Evolutionary conservation across 768 basidiomycete genomes (phyloP), one percentile per base, ranked within the genome.

Genomic region (Tulasnella sp.): DNA sequence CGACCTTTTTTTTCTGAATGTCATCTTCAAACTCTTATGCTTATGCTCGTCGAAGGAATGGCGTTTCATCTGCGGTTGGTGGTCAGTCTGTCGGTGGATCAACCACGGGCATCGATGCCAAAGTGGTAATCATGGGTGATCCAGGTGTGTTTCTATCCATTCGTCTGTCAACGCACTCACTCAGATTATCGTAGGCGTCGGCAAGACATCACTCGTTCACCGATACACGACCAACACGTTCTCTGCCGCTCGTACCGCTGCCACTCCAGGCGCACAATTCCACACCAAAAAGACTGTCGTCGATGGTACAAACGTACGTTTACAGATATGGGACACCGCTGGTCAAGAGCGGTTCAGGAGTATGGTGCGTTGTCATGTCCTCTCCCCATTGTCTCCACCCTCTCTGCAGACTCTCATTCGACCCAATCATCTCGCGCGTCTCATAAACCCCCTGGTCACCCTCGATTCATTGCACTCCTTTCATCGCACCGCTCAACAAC

Each of bases 121-220:
- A 92, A 77, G 86, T 92, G 65, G 89, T 93, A 63, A 78, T 93
- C 60, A 88, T 91, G 83, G 88, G 85, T 70, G 89, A 83, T 66
- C 72, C 70, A 59, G 76, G 76, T 74, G 48, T 53, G 72, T 59
- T 45, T 31, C 41, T 32, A 39, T 58, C 45, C 20, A 22, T 25
- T 55, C 22, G 39, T 39, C 27, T 29, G 8, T 13, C 22, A 32
- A 22, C 25, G n/a, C 12, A 28, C 37, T 35, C 8, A n/a, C 31
- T 44, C 31, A 43, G 27, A 24, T 42, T 55, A 6, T 22, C 27
- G 15, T 55, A 88, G 86, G 86, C 60, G 88, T 92, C 52, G 89
- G 90, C 60, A 92, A 92, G 71, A 90, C 90, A 55, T 87, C 85
- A 62, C 77, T 95, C 50, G 74, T 93, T 53, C 78, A 85, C 62